Base-by-base conservation (phyloP, 225 moss, liverwort and hornwort genomes). In the Neckera pumila region DNA sequence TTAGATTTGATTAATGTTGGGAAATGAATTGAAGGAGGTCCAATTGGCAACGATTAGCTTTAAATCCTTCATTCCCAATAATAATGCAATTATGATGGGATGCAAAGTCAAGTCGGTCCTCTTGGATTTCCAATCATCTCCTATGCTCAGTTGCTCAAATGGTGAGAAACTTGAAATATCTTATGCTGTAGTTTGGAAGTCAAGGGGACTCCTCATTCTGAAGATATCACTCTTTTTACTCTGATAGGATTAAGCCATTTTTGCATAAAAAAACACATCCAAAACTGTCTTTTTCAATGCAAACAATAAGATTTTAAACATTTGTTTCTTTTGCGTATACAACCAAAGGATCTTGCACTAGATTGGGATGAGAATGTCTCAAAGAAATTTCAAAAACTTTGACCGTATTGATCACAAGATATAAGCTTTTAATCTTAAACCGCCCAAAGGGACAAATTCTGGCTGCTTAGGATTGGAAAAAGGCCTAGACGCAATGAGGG, bases 71-170 rank as follows among this genome's bases (percentile, higher is more conserved):
- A 10, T 77, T 77, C 14, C 6, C 14, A 56, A n/a, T 25, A 18
- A 74, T 74, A 56, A 77, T n/a, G n/a, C 6, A 16, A 56, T 53
- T 22, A 76, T 25, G 25, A 77, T 56, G 56, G 22, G 56, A 77
- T 56, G 77, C 77, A 34, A 45, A 76, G 53, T 36, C 14, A 56
- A 77, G 36, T 36, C 5, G 1, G 51, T 53, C 51, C 33, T 51
- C 1, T 1, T 51, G 34, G 33, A 51, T 51, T 12, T 21, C 11
- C 16, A 51, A 77, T 77, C 77, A 23, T 23, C 76, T 75, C 5
- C 0, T 51, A 13, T 1, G 33, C 8, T 4, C 34, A 21, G 3
- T 8, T 1, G 33, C 8, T 4, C 34, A 21, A 2, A 33, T 49
- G 20, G 2, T 18, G 74, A 47, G 5, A 17, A 49, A 20, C 72